A percentile compares a stretch with the other conserved stretches of the same genome.
Evolutionary conservation across 352 stramenopile species (phyloP).

Genomic region (Aphanomyces invadans): DNA sequence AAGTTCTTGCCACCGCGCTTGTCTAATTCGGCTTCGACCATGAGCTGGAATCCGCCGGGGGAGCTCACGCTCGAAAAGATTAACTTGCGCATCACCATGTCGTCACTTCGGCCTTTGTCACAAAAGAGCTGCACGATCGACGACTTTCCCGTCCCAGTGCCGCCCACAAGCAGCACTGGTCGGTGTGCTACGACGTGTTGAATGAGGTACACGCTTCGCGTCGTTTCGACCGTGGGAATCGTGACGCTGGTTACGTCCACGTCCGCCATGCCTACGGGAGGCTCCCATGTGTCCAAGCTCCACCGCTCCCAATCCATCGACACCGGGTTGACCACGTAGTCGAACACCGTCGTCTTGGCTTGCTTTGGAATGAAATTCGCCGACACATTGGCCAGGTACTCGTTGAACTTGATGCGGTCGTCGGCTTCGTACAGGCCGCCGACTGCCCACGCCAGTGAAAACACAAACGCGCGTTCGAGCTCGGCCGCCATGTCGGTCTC

Average conservation of each 20-base stretch:
- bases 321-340: constrained; percentile 84
- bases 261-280: constrained; percentile 25
- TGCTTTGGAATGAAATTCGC: constrained; percentile 29
- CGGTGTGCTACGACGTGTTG: constrained; percentile 44
- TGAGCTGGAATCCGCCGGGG: constrained; percentile 69
- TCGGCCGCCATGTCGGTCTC: constrained; percentile 57
- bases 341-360: constrained; percentile 78
- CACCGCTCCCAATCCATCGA: constrained; percentile 88
- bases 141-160: constrained; percentile 83
- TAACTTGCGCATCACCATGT: constrained; percentile 67
- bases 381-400: constrained; percentile 42
- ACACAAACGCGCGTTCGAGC: constrained; percentile 79
- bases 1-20: constrained; percentile 77
- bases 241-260: constrained; percentile 78
- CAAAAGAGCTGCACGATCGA: constrained; percentile 74
- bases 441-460: constrained; percentile 74
- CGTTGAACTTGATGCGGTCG: constrained; percentile 62
- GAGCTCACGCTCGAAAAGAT: constrained; percentile 83
- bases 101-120: constrained; percentile 30
- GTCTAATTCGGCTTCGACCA: constrained; percentile 64
- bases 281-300: constrained; percentile 38
- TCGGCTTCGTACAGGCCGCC: constrained; percentile 79
- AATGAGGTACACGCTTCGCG: constrained; percentile 60
- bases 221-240: constrained; percentile 82
- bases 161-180: constrained; percentile 77